These are phyloP conservation scores for Ganoderma resinaceum DNA, from an alignment of 1,284 basidiomycete species.

Conservation along the genomic window DNA sequence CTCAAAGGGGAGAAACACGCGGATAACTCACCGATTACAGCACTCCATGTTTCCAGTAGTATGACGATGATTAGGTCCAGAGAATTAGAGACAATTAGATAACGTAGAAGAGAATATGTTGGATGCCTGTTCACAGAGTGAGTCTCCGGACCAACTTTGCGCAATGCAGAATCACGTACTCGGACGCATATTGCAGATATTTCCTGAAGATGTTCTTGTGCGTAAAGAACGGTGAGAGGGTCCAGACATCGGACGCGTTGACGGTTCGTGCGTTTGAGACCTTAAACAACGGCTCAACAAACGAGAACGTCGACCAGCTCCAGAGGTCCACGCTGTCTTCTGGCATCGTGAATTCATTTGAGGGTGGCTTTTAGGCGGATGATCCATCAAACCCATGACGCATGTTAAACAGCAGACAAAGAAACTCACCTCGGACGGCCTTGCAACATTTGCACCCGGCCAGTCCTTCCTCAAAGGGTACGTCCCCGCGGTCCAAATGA, in stretches of 20 bases:
- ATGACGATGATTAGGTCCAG: constrained; percentile 74
- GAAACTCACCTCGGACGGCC: constrained; percentile 50
- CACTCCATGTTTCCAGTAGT: constrained; percentile 64
- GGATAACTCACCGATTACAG: constrained; percentile 54
- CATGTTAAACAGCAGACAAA: background rate
- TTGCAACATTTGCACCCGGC: constrained; percentile 56
- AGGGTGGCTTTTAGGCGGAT: constrained; percentile 51
- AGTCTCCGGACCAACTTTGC: constrained; percentile 2
- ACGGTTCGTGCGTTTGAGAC: constrained; percentile 64
- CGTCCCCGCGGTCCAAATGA: constrained; percentile 59
- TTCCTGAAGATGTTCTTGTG: constrained; percentile 76
- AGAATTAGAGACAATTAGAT: constrained; percentile 74
- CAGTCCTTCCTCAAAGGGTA: constrained; percentile 54
- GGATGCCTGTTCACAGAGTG: constrained; percentile 54
- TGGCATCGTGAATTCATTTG: constrained; percentile 57
- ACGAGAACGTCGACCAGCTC: constrained; percentile 82
- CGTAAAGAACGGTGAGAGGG: constrained; percentile 72
- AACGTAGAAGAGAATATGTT: constrained; percentile 63
- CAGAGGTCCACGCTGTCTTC: constrained; percentile 81
- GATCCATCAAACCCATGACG: background rate
- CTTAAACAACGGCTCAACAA: constrained; percentile 74
- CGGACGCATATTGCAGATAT: constrained; percentile 56
- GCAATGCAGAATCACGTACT: constrained; percentile 38
- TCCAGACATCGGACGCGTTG: constrained; percentile 76
- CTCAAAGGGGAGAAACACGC: constrained; percentile 20